Conservation (phyloP, 2,329 filamentous ascomycete species). For the Arthroderma uncinatum region DNA sequence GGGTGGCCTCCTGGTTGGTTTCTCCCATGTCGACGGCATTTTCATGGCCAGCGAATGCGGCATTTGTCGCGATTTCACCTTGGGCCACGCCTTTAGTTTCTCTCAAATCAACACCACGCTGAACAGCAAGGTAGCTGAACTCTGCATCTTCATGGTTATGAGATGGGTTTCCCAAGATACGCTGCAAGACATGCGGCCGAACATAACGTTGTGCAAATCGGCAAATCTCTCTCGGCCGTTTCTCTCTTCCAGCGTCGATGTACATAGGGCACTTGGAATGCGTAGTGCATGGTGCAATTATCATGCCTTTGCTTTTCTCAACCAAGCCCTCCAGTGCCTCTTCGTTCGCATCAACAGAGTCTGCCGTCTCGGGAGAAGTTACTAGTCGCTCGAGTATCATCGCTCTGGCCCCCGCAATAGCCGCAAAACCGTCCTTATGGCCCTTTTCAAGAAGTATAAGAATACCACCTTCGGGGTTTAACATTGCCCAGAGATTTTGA, state of each 20-base stretch:
- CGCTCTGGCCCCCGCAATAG: conserved; percentile 71
- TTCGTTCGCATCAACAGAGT: conserved; percentile 22
- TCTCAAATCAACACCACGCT: conserved; percentile 58
- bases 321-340: conserved; percentile 11
- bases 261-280: conserved; percentile 88
- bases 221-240: conserved; percentile 72
- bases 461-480: conserved; percentile 74
- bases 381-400: conserved; percentile 68
- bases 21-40: conserved; percentile 21
- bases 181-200: conserved; percentile 69
- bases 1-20: conserved; percentile 16
- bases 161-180: conserved; percentile 53
- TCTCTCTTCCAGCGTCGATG: conserved; percentile 53
- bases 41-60: conserved; percentile 65
- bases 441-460: conserved; percentile 85
- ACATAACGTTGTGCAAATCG: conserved; percentile 84
- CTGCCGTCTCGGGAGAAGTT: conserved; percentile 43
- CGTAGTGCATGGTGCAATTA: conserved; percentile 65
- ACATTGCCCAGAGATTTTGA: conserved; percentile 78
- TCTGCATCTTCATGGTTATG: conserved; percentile 82
- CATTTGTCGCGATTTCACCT: conserved; percentile 47
- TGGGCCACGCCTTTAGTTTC: conserved; percentile 35
- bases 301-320: conserved; percentile 51
- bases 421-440: conserved; percentile 81
- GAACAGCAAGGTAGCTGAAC: conserved; percentile 80